phyloP scores from a whole-genome alignment of 192 early-diverging fungal genomes.

The Cladochytrium replicatum region DNA sequence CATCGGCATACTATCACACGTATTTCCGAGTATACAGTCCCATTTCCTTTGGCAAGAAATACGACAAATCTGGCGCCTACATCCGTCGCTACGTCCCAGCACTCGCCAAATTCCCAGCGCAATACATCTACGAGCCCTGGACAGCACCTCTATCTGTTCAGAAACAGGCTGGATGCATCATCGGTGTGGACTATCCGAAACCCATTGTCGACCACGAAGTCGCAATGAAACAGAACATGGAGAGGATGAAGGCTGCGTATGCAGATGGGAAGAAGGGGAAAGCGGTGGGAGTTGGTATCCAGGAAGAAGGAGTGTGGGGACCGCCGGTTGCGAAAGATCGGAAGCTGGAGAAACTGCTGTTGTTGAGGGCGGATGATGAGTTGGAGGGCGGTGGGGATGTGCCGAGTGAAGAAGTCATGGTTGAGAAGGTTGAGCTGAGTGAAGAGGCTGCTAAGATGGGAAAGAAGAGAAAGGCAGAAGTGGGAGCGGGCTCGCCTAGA shows the following conservation, averaged over 20 bases:
- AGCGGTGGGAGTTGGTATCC: too few relatives aligned
- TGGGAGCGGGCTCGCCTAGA: too few relatives aligned
- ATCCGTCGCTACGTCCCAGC: slow-evolving; percentile 16
- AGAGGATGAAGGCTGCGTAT: slow-evolving; percentile 9
- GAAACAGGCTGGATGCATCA: slow-evolving; percentile 11
- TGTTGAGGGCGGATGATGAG: too few relatives aligned
- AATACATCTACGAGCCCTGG: slow-evolving; percentile 17
- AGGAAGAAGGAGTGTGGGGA: too few relatives aligned
- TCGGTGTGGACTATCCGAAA: slow-evolving; percentile 15
- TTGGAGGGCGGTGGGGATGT: too few relatives aligned
- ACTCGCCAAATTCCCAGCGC: slow-evolving; percentile 10
- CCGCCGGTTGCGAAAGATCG: too few relatives aligned
- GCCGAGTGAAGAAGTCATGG: too few relatives aligned
- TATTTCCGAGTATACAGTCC: slow-evolving; percentile 22
- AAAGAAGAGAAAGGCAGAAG: too few relatives aligned
- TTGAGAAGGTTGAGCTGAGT: too few relatives aligned
- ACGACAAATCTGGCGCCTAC: slow-evolving; percentile 3
- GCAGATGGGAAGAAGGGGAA: neutral
- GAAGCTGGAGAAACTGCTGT: too few relatives aligned
- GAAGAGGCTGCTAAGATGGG: too few relatives aligned
- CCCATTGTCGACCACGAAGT: slow-evolving; percentile 10
- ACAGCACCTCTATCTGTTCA: slow-evolving; percentile 5
- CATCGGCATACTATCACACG: slow-evolving; percentile 15
- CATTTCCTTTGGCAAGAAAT: slow-evolving; percentile 19
- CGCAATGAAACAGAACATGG: slow-evolving; percentile 6